A percentile compares a stretch with the other conserved stretches of the same genome.
Conservation (phyloP, 192 early-diverging fungal species). For the Podila horticola region DNA sequence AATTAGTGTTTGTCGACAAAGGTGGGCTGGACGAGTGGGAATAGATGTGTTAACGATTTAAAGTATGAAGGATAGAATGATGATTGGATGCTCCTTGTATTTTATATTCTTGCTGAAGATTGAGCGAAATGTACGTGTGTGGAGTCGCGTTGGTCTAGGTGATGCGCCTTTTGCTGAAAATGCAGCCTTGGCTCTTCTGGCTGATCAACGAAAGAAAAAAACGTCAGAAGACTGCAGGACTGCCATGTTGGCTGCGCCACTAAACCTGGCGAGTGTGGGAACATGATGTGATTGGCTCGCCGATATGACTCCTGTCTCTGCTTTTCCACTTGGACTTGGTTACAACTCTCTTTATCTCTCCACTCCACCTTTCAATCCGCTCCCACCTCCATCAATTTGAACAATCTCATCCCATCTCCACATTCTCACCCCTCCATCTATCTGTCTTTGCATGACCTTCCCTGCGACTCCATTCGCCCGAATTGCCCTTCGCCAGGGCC, state of each 20-base stretch:
- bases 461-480: not conserved
- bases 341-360: not conserved
- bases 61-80: too few species aligned
- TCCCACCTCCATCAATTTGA: not conserved
- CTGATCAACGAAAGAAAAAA: too few species aligned
- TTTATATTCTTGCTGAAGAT: not conserved
- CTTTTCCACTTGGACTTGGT: not conserved
- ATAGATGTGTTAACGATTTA: too few species aligned
- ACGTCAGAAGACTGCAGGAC: too few species aligned
- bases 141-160: not conserved
- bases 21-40: not conserved
- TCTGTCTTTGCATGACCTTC: not conserved
- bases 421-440: not conserved
- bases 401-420: not conserved
- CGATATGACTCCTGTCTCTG: not conserved
- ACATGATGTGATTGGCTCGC: not conserved
- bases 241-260: constrained; percentile 1
- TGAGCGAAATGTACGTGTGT: not conserved
- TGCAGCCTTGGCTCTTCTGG: not conserved
- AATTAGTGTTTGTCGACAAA: not conserved
- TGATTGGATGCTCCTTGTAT: too few species aligned
- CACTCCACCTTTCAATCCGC: not conserved
- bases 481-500: constrained; percentile 3
- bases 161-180: not conserved
- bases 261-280: not conserved